Conservation (phyloP, 768 basidiomycete species). For the Termitomyces sp. region DNA sequence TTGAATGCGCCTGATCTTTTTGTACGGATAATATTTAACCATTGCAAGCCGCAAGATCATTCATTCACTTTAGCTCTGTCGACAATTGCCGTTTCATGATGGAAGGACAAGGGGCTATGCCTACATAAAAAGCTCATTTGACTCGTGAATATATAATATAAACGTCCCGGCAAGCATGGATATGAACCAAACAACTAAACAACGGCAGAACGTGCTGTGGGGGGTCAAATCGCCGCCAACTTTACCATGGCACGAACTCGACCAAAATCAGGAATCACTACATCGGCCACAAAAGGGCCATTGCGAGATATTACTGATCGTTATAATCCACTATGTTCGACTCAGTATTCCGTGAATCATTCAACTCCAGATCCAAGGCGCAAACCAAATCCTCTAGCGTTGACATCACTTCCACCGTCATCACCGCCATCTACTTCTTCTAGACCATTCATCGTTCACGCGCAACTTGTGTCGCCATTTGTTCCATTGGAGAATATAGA, state of each 20-base stretch:
- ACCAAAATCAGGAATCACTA: neutral
- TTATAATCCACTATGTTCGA: neutral
- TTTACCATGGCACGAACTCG: neutral
- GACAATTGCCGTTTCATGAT: no score
- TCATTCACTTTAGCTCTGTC: no score
- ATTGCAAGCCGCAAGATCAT: no score
- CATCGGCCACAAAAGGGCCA: neutral
- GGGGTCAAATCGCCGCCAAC: no score
- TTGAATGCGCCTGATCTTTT: no score
- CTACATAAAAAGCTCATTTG: no score
- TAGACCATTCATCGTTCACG: neutral
- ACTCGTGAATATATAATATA: no score
- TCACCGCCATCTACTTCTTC: conserved; percentile 13
- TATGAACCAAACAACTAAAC: no score
- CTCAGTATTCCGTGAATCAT: neutral
- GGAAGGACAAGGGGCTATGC: no score
- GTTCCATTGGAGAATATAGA: neutral
- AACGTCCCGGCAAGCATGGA: no score
- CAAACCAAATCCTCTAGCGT: neutral
- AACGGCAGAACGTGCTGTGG: no score
- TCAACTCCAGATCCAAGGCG: conserved; percentile 2
- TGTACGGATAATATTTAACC: no score
- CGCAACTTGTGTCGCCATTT: neutral
- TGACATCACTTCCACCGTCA: conserved; percentile 13
- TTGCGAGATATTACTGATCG: conserved; percentile 16